phyloP scores from a whole-genome alignment of 2,329 filamentous ascomycete genomes.

The Fusarium sacchari region DNA sequence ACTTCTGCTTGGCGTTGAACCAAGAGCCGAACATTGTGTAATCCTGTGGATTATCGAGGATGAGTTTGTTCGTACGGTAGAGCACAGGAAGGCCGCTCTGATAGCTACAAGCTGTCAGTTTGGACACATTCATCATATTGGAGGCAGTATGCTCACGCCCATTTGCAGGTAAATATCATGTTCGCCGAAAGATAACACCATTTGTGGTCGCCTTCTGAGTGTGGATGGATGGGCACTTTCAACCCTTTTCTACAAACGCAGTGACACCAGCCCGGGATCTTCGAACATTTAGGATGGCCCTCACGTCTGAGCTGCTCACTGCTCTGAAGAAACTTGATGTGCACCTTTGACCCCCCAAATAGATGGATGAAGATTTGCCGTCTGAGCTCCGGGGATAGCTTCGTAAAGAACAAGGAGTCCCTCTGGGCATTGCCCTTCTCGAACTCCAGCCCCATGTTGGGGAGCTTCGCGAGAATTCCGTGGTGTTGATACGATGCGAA shows the following conservation, averaged over 20 bases:
- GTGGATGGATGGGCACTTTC: background rate
- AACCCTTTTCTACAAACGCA: background rate
- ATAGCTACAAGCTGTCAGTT: background rate
- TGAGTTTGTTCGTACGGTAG: background rate
- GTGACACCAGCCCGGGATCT: background rate
- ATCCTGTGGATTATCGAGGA: background rate
- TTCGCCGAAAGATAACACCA: background rate
- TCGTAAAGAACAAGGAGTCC: background rate
- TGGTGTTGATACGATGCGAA: too few relatives aligned
- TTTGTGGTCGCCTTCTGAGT: background rate
- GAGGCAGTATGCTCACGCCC: background rate
- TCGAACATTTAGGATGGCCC: background rate
- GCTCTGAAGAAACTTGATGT: background rate
- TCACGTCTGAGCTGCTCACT: background rate
- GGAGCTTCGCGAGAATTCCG: background rate
- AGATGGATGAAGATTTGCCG: conserved; percentile 2
- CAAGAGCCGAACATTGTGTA: background rate
- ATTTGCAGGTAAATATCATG: conserved; percentile 3
- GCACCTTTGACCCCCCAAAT: background rate
- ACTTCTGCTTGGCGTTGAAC: background rate
- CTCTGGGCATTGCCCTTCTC: background rate
- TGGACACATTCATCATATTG: too few relatives aligned
- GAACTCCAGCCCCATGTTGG: background rate
- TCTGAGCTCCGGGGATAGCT: background rate
- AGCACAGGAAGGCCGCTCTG: conserved; percentile 3